Base-by-base conservation (phyloP, 83 land plant species). In the Larix sibirica region DNA sequence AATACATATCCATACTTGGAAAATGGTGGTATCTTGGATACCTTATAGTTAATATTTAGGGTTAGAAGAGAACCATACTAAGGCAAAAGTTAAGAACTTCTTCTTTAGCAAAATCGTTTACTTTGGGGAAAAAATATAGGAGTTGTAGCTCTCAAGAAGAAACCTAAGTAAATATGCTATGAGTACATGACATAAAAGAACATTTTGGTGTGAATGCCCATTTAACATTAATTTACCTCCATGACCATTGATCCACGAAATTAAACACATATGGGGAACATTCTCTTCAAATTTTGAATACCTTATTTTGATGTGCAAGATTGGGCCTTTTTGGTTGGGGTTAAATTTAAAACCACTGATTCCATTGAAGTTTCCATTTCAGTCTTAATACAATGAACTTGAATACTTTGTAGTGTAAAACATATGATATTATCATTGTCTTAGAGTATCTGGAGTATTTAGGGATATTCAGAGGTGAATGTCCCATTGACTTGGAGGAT, bases 331-430 rank as follows among this genome's bases (percentile, higher is more conserved):
- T 23, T 7, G 20, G 14, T 40, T 16, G 14, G 63, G 42, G 4
- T 21, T 28, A 36, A 24, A 26, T 9, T 78, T 58, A 16, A 28
- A 24, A 21, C 28, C 24, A 68, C 38, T 61, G 16, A 7, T 40
- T 40, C 77, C 56, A 10, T 18, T 73, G 58, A 73, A 73, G 26
- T 42, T 3, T 73, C 23, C 20, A 73, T 56, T 12, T 85, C 92
- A 14, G 94, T 86, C 81, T 97, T 96, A 18, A 94, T 90, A 88
- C 98, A 97, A 40, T 92, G 92, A 9, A 94, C 88, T 66, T 84
- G 85, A 62, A 92, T 89, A 83, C 88, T 87, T 23, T 89, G 90
- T 96, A 97, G 58, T 73, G 50, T 21, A 97, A 31, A 31, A 77
- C 85, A 12, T 97, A 94, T 62, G 96, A 92, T 62, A 97, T 83